Evolutionary conservation across 805 yeast genomes (phyloP).

Genomic region (Yarrowia hollandica): DNA sequence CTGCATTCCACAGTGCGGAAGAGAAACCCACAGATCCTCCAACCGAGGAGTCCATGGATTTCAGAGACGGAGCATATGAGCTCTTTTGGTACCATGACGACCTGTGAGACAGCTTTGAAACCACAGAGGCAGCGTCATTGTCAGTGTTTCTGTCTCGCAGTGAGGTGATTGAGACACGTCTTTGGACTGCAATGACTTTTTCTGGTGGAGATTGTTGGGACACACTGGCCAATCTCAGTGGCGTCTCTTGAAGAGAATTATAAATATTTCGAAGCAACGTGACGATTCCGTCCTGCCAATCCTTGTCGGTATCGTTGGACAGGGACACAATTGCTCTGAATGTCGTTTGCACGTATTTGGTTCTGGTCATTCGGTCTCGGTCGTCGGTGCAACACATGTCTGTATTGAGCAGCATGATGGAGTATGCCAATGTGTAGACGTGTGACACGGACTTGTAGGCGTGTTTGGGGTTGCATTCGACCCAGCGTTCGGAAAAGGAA

Average conservation of each 20-base stretch:
- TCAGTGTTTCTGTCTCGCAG: constrained; percentile 9
- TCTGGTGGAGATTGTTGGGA: background rate
- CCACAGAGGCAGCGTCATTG: constrained; percentile 10
- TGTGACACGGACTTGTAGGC: constrained; percentile 54
- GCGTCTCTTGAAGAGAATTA: constrained; percentile 35
- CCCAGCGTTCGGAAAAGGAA: constrained; percentile 66
- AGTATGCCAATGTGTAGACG: constrained; percentile 69
- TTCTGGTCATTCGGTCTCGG: constrained; percentile 43
- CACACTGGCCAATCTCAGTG: constrained; percentile 33
- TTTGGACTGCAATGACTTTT: background rate
- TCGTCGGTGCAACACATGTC: constrained; percentile 62
- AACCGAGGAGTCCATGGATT: background rate
- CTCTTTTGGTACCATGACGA: constrained; percentile 15
- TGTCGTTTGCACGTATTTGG: constrained; percentile 36
- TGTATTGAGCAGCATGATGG: constrained; percentile 71
- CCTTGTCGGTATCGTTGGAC: constrained; percentile 27
- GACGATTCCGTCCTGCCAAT: constrained; percentile 34
- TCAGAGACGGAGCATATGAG: constrained; percentile 1
- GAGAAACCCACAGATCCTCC: constrained; percentile 36
- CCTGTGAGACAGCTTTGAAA: constrained; percentile 11
- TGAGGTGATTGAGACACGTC: background rate
- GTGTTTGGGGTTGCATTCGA: constrained; percentile 49
- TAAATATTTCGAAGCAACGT: constrained; percentile 34
- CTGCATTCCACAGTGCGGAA: constrained; percentile 35
- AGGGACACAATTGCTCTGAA: constrained; percentile 31